Evolutionary conservation across 2,329 filamentous ascomycete species (phyloP).

Genomic region (Cercospora sp.): DNA sequence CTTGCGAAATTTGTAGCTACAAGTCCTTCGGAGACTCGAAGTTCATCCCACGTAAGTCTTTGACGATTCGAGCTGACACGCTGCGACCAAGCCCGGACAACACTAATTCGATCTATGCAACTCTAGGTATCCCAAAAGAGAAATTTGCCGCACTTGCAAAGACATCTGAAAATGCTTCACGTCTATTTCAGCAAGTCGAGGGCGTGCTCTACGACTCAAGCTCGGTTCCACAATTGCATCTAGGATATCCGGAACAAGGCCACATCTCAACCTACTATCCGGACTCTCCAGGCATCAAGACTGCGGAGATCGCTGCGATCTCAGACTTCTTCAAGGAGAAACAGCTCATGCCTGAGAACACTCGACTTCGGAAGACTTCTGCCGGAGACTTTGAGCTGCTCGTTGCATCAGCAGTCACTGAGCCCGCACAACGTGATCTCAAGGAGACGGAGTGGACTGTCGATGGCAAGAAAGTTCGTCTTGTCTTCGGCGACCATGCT

Average conservation of each 20-base stretch:
- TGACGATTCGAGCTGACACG: neutral
- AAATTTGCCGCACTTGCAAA: conserved; percentile 49
- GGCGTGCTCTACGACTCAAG: conserved; percentile 48
- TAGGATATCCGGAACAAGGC: conserved; percentile 52
- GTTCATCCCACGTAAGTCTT: conserved; percentile 47
- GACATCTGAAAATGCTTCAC: conserved; percentile 42
- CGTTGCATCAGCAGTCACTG: conserved; percentile 49
- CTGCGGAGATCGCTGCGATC: conserved; percentile 49
- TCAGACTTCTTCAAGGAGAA: conserved; percentile 51
- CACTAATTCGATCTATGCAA: neutral
- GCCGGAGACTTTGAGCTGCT: conserved; percentile 49
- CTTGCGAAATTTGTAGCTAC: conserved; percentile 9
- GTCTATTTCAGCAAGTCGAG: conserved; percentile 48
- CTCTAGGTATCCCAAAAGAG: conserved; percentile 38
- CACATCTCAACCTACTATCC: conserved; percentile 55
- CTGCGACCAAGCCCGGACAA: neutral
- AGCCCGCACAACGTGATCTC: conserved; percentile 45
- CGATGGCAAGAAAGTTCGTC: conserved; percentile 48
- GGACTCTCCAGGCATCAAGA: conserved; percentile 50
- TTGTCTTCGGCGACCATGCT: conserved; percentile 50
- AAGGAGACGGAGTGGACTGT: conserved; percentile 50
- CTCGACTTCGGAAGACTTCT: conserved; percentile 48
- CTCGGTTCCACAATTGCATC: conserved; percentile 46
- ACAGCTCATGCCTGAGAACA: conserved; percentile 52
- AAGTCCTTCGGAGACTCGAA: conserved; percentile 45